Evolutionary conservation across 305 asterid species (phyloP), one percentile per base, ranked within the genome.

Genomic region (Fraxinus floribunda): DNA sequence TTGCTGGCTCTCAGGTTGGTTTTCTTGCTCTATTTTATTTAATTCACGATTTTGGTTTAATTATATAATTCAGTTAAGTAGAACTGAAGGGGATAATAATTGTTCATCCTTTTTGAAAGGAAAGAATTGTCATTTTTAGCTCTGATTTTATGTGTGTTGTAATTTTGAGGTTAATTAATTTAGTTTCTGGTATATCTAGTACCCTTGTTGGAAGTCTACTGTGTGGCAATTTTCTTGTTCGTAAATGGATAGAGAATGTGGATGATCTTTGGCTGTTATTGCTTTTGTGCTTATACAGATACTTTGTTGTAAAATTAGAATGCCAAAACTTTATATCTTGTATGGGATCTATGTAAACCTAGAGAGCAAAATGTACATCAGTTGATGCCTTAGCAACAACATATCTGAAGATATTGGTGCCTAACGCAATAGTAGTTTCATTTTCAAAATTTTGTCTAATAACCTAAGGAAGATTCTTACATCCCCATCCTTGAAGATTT

Each of bases 1-100:
- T 94, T 82, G 96, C 99, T 77, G 97, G 94, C 18, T 89, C 98
- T 22, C 97, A 93, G 99, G 99, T 94, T 80, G 70, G 85, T 83
- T 34, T 80, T 76, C 36, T 77, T 68, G 20, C 10, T 81, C 6
- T n/a, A 18, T 74, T 78, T 85, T 70, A 60, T 80, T 68, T 73
- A 36, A 78, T 66, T 60, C 78, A 30, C n/a, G 84, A 39, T 74
- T 49, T 78, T 57, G 13, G 15, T 22, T 60, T 39, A 2, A 29
- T 18, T 18, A 34, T 16, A 18, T 80, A 78, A n/a, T 34, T 22
- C 62, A 57, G 10, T 74, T 78, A 22, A 20, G 77, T 79, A 13
- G 39, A 16, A 62, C 29, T 29, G 4, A 44, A 39, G 79, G 52
- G 41, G 34, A 77, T 68, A 62, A 20, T 20, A 62, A 62, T 22